Percentiles rank a stretch among this genome's conserved stretches.
These are phyloP conservation scores for Bipolaris bicolor DNA, from an alignment of 2,329 filamentous ascomycete species.

Conservation along the genomic window DNA sequence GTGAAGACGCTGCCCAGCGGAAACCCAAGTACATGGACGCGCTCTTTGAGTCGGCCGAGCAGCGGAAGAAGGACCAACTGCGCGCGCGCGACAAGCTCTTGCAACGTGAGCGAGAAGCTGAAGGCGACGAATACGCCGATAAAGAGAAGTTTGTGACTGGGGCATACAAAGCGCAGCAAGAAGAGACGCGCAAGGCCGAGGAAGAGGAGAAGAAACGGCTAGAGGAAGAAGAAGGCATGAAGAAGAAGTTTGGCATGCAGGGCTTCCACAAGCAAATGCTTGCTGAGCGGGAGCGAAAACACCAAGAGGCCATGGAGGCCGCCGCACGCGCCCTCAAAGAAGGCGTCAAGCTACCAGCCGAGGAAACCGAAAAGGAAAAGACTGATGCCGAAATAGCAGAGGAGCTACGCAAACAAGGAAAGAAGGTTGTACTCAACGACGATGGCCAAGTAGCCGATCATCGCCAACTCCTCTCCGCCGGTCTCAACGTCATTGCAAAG, in stretches of 20 bases:
- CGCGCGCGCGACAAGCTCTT: conserved; percentile 83
- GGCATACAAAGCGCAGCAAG: conserved; percentile 81
- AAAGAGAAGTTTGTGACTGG: conserved; percentile 88
- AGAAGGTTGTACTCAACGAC: conserved; percentile 75
- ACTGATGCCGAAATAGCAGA: conserved; percentile 68
- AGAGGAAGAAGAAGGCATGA: conserved; percentile 69
- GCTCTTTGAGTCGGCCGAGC: conserved; percentile 73
- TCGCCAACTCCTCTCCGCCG: conserved; percentile 76
- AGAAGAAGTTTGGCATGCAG: conserved; percentile 73
- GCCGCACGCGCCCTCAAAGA: conserved; percentile 55
- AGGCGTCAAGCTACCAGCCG: conserved; percentile 42
- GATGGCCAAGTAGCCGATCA: conserved; percentile 85
- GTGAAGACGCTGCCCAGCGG: conserved; percentile 62
- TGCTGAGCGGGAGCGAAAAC: conserved; percentile 71
- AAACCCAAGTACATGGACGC: conserved; percentile 81
- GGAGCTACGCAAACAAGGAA: conserved; percentile 68
- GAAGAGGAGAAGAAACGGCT: conserved; percentile 72
- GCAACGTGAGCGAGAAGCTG: conserved; percentile 76
- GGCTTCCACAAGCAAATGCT: conserved; percentile 79
- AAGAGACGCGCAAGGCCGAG: conserved; percentile 72
- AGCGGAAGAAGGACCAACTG: conserved; percentile 77
- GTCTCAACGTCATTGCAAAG: conserved; percentile 73
- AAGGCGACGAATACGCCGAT: conserved; percentile 79
- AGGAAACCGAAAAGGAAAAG: conserved; percentile 43
- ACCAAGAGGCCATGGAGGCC: conserved; percentile 72